A percentile compares a stretch with the other conserved stretches of the same genome.
Evolutionary conservation across 441 rosid genomes (phyloP).

Genomic region (Francoa sonchifolia): DNA sequence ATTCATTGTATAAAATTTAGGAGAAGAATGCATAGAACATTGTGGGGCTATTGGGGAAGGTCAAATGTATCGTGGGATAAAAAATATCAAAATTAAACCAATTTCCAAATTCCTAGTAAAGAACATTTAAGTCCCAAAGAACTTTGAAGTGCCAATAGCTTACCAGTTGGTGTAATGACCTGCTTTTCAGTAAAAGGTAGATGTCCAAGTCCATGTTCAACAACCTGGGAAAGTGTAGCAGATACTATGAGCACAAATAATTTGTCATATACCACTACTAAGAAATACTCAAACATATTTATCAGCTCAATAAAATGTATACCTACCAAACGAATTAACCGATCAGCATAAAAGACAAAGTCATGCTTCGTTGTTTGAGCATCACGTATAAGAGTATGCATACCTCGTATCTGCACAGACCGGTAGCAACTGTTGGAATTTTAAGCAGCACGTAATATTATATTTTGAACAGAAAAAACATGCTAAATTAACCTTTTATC

Average conservation of each 20-base stretch:
- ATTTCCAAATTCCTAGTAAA: slow-evolving; percentile 2
- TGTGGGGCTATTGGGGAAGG: no score
- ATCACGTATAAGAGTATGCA: slow-evolving; percentile 98
- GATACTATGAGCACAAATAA: no score
- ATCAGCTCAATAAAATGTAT: slow-evolving; percentile 3
- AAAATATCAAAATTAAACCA: background rate
- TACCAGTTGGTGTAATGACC: slow-evolving; percentile 91
- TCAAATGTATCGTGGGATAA: no score
- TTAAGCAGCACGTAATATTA: background rate
- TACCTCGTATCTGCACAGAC: slow-evolving; percentile 78
- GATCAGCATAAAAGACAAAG: slow-evolving; percentile 85
- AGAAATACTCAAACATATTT: background rate
- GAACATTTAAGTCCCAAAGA: background rate
- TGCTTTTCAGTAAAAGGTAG: slow-evolving; percentile 94
- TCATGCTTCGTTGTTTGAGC: slow-evolving; percentile 88
- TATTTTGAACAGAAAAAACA: slow-evolving; percentile 1
- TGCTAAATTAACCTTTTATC: no score
- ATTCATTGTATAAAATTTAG: no score
- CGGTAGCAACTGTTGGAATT: slow-evolving; percentile 4
- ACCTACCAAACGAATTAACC: slow-evolving; percentile 90
- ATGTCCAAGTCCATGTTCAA: slow-evolving; percentile 97
- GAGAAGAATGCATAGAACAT: no score
- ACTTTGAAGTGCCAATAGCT: slow-evolving; percentile 17
- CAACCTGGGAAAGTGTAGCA: slow-evolving; percentile 57
- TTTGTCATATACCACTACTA: background rate